Conservation (phyloP, 176 grass and related monocot genomes). For the Carex pumila region DNA sequence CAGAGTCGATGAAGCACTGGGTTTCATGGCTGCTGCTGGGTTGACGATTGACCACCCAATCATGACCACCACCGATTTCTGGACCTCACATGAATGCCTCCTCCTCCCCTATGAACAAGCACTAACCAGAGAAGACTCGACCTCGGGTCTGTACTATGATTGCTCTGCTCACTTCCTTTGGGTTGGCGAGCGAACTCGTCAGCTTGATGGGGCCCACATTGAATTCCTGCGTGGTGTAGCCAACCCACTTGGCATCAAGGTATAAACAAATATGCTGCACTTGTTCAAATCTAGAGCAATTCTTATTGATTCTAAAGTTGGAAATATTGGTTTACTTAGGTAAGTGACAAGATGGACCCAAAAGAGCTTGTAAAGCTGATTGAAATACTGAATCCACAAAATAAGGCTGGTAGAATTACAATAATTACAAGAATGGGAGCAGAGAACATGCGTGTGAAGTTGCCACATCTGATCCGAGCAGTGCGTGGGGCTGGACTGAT, state of each 20-base stretch:
- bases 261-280: constrained; percentile 9
- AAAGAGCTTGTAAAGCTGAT: constrained; percentile 76
- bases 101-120: constrained; percentile 84
- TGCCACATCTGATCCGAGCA: constrained; percentile 78
- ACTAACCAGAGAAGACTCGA: constrained; percentile 83
- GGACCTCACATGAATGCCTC: constrained; percentile 92
- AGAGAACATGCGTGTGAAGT: constrained; percentile 93
- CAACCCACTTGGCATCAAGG: constrained; percentile 92
- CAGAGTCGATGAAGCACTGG: constrained; percentile 76
- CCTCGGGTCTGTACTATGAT: constrained; percentile 63
- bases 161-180: constrained; percentile 93
- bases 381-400: constrained; percentile 81
- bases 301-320: background rate
- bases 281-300: background rate
- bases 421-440: constrained; percentile 83
- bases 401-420: constrained; percentile 80
- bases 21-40: constrained; percentile 86
- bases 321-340: background rate
- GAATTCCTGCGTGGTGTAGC: constrained; percentile 82
- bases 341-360: constrained; percentile 94
- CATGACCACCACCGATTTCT: constrained; percentile 85
- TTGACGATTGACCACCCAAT: constrained; percentile 78
- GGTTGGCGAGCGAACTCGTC: constrained; percentile 83
- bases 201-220: constrained; percentile 86
- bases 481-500: constrained; percentile 76